phyloP scores from a whole-genome alignment of 768 basidiomycete species.

The Jaapia argillacea region DNA sequence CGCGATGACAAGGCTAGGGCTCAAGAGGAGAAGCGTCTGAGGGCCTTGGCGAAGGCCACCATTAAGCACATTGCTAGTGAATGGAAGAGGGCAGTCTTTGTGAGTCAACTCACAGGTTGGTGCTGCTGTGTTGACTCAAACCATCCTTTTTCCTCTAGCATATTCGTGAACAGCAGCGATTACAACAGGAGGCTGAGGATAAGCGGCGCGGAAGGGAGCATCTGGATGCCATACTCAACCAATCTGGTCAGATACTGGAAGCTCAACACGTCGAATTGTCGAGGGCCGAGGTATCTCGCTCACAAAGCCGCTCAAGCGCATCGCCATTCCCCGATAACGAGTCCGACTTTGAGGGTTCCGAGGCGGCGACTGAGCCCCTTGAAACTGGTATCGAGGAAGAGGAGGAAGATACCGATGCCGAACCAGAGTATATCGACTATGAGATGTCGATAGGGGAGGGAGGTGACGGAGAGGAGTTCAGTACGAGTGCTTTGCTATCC shows the following conservation, averaged over 20 bases:
- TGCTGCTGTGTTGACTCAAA: background rate
- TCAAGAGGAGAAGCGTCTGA: slow-evolving; percentile 59
- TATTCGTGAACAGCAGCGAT: slow-evolving; percentile 60
- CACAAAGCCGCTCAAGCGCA: slow-evolving; percentile 48
- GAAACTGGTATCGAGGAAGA: too few relatives aligned
- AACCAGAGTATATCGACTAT: too few relatives aligned
- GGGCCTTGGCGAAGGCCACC: slow-evolving; percentile 60
- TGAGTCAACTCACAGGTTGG: slow-evolving; percentile 27
- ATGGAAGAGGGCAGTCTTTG: slow-evolving; percentile 85
- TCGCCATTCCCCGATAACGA: too few relatives aligned
- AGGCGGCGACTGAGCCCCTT: too few relatives aligned
- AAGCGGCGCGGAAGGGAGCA: slow-evolving; percentile 72
- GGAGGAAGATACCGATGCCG: slow-evolving; percentile 12
- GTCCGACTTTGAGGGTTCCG: too few relatives aligned
- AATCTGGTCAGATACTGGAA: slow-evolving; percentile 79
- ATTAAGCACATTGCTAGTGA: slow-evolving; percentile 60
- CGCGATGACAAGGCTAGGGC: slow-evolving; percentile 48
- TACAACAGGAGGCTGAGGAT: slow-evolving; percentile 65
- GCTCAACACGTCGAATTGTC: slow-evolving; percentile 70
- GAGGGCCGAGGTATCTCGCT: slow-evolving; percentile 27
- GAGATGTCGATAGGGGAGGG: too few relatives aligned
- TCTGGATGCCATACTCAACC: slow-evolving; percentile 82
- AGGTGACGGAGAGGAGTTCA: too few relatives aligned
- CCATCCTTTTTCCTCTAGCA: slow-evolving; percentile 35
- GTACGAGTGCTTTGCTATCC: too few relatives aligned